Conservation (phyloP, 2,329 filamentous ascomycete genomes). For the Amauroascus niger region DNA sequence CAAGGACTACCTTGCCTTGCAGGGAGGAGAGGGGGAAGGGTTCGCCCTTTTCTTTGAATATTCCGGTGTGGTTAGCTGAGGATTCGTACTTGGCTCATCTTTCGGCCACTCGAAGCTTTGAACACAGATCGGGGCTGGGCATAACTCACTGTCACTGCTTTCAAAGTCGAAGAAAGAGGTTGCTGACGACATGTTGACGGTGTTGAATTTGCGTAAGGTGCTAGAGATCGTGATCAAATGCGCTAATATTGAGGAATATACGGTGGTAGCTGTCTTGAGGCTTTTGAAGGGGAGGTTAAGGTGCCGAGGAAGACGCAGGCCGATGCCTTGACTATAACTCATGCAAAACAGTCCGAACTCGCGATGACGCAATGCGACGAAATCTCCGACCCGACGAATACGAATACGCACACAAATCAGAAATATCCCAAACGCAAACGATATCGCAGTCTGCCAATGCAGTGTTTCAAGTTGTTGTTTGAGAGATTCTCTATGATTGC, state of each 20-base stretch:
- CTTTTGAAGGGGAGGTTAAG: background rate
- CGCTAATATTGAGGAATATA: background rate
- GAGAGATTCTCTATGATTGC: too few species aligned
- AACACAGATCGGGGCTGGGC: too few species aligned
- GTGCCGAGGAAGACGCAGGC: background rate
- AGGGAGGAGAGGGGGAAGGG: conserved; percentile 61
- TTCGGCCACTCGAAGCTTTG: too few species aligned
- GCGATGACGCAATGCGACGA: too few species aligned
- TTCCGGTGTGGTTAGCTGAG: conserved; percentile 10
- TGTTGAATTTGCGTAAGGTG: background rate
- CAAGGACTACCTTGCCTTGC: conserved; percentile 84
- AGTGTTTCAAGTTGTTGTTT: too few species aligned
- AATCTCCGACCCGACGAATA: too few species aligned
- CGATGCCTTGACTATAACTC: too few species aligned
- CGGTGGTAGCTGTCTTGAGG: background rate
- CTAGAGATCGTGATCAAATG: background rate
- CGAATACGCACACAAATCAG: too few species aligned
- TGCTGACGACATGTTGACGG: conserved; percentile 16
- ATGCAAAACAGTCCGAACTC: too few species aligned
- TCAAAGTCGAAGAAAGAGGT: conserved; percentile 49
- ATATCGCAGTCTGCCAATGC: too few species aligned
- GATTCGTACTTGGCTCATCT: background rate
- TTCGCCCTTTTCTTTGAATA: conserved; percentile 56
- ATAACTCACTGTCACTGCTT: conserved; percentile 48
- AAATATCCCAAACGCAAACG: too few species aligned